These are phyloP conservation scores for Bimuria novae-zelandiae DNA, from an alignment of 2,329 filamentous ascomycete genomes.

Conservation along the genomic window DNA sequence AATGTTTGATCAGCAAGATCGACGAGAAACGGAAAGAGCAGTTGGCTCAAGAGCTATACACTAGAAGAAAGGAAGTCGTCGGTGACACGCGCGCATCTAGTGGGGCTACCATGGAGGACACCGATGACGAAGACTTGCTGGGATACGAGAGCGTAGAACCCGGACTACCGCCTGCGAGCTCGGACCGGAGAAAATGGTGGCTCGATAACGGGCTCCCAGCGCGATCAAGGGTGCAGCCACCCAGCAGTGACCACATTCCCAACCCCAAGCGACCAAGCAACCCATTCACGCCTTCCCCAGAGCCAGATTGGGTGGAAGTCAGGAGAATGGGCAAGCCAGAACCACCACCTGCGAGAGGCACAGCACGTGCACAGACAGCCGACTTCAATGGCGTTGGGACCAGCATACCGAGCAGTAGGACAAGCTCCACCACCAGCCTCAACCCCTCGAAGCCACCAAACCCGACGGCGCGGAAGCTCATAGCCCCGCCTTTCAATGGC, in stretches of 20 bases:
- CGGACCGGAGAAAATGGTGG: slow-evolving; percentile 68
- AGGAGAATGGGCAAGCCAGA: slow-evolving; percentile 31
- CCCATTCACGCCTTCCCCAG: slow-evolving; percentile 74
- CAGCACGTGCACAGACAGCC: slow-evolving; percentile 32
- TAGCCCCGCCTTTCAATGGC: slow-evolving; percentile 36
- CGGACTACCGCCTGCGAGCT: slow-evolving; percentile 68
- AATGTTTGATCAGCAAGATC: slow-evolving; percentile 79
- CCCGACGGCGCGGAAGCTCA: slow-evolving; percentile 35
- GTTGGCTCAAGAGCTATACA: slow-evolving; percentile 77
- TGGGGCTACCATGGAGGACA: slow-evolving; percentile 59
- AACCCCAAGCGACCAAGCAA: slow-evolving; percentile 80
- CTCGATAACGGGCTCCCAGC: slow-evolving; percentile 71
- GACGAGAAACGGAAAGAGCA: slow-evolving; percentile 74
- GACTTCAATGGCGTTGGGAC: slow-evolving; percentile 31
- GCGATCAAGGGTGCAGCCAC: slow-evolving; percentile 71
- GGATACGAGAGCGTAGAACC: slow-evolving; percentile 84
- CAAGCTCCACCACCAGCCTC: slow-evolving; percentile 28
- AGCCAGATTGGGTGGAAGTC: slow-evolving; percentile 80
- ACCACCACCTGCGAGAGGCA: slow-evolving; percentile 39
- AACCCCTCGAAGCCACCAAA: slow-evolving; percentile 15
- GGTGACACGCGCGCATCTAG: slow-evolving; percentile 63
- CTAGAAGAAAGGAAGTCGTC: slow-evolving; percentile 67
- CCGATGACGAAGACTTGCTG: slow-evolving; percentile 77
- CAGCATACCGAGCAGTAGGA: slow-evolving; percentile 11
- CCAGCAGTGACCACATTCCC: slow-evolving; percentile 64